Conservation (phyloP, 306 rosid species). For the Coriaria nepalensis region DNA sequence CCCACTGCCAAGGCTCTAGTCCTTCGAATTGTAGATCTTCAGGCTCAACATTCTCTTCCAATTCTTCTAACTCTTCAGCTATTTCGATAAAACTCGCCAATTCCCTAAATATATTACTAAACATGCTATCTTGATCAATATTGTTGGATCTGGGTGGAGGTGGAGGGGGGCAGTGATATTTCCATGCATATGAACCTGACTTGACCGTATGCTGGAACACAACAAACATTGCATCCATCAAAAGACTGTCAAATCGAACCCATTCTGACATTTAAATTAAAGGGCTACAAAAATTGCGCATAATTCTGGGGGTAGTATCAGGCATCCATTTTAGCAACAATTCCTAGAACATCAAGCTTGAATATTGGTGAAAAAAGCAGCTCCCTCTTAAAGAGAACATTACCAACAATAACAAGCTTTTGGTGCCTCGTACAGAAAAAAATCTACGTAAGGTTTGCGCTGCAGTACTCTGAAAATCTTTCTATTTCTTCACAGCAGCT, state of each 20-base stretch:
- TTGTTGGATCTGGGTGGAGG: constrained; percentile 22
- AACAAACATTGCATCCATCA: constrained; percentile 44
- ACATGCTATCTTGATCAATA: constrained; percentile 19
- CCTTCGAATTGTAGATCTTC: constrained; percentile 22
- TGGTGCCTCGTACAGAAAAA: no score
- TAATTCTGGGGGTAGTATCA: constrained; percentile 11
- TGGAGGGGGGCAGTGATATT: constrained; percentile 38
- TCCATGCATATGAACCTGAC: constrained; percentile 40
- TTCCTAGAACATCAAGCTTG: neutral
- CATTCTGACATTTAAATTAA: constrained; percentile 25
- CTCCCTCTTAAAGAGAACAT: no score
- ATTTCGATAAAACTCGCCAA: no score
- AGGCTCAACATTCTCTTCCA: constrained; percentile 13
- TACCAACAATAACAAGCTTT: no score
- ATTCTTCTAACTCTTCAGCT: constrained; percentile 12
- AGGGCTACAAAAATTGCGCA: constrained; percentile 18
- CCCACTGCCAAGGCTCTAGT: constrained; percentile 20
- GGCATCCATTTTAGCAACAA: neutral
- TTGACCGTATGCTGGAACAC: constrained; percentile 49
- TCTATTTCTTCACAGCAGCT: no score
- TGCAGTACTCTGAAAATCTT: no score
- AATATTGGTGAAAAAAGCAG: no score
- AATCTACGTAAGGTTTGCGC: no score
- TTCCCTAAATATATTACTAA: constrained; percentile 8
- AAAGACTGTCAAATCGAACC: constrained; percentile 30